Base-by-base conservation (phyloP, 2,329 filamentous ascomycete genomes). In the Paecilomyces niveus region DNA sequence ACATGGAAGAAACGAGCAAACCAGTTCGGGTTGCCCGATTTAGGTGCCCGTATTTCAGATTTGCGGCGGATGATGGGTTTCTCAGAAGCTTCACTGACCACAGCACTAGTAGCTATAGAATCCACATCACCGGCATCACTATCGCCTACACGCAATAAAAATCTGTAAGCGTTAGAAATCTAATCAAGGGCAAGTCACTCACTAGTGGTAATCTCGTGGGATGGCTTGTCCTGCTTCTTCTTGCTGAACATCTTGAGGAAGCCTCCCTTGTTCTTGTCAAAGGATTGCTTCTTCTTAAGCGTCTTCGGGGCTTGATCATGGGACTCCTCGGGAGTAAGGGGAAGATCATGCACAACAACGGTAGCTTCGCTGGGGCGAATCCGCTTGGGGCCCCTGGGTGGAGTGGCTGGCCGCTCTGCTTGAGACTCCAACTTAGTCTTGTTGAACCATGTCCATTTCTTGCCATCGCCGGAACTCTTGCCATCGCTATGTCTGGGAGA, bases 1-100 rank as follows among this genome's bases (percentile, higher is more conserved):
- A 97, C 88, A 57, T 91, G 86, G 77, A 97, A 90, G 53, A 97
- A 85, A 15, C 90, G 89, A 31, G 90, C 88, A 56, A 97, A 83
- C 92, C 93, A 97, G 65, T 89, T 96, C 68, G 91, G 87, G 69
- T 86, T 87, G 31, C 73, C 72, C 59, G 71, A 60, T 74, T 64
- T 66, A 74, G 15, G 66, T 57, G 63, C 63, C 35, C 67, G 26
- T 21, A 52, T 66, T 58, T 55, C 66, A 33, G 58, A 45, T 10
- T 59, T 65, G 8, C 21, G 63, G 24, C 52, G 64, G 53, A 61
- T 64, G 56, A 31, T 59, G 49, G 22, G 50, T 21, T 29, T 18
- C 13, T 24, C 50, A 29, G 50, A 29, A 24, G 50, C 26, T 52
- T 52, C 50, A 24, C 50, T 52, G 50, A 52, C 50, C 10, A 5